Percentiles rank a stretch among this genome's conserved stretches.
These are phyloP conservation scores for Trichophyton simii DNA, from an alignment of 2,329 filamentous ascomycete species.

Conservation along the genomic window DNA sequence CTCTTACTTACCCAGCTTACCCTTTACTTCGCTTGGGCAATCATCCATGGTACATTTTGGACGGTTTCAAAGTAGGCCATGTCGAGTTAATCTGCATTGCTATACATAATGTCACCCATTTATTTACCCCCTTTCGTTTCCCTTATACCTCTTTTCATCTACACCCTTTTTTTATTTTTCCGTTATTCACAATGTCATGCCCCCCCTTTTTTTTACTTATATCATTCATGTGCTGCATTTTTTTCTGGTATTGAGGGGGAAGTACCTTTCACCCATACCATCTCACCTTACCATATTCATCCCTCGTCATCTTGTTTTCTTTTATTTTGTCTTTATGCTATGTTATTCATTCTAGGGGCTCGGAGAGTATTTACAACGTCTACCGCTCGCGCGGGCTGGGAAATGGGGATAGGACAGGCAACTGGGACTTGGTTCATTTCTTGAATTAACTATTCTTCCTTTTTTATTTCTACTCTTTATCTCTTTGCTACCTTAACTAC, in stretches of 20 bases:
- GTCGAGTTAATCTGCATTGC: not conserved
- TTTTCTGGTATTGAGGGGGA: not conserved
- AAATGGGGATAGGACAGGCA: conserved; percentile 13
- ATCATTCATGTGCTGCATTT: not conserved
- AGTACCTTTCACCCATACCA: not conserved
- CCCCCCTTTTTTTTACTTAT: not conserved
- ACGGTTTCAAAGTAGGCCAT: not conserved
- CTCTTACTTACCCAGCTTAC: too few relatives aligned
- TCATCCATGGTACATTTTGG: not conserved
- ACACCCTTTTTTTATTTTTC: not conserved
- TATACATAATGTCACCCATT: not conserved
- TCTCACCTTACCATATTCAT: not conserved
- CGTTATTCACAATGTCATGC: not conserved
- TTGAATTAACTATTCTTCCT: not conserved
- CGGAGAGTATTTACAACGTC: conserved; percentile 10
- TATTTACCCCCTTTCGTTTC: conserved; percentile 1
- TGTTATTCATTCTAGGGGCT: conserved; percentile 13
- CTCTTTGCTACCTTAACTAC: not conserved
- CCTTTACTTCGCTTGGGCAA: not conserved
- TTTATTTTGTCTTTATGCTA: conserved; percentile 8
- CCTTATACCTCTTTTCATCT: not conserved
- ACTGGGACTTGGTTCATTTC: conserved; percentile 3
- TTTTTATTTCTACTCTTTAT: conserved; percentile 1
- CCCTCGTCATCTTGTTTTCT: not conserved
- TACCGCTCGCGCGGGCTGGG: conserved; percentile 15